These are phyloP conservation scores for Triticum dicoccoides DNA, from an alignment of 176 grass and related monocot species.

Conservation along the genomic window DNA sequence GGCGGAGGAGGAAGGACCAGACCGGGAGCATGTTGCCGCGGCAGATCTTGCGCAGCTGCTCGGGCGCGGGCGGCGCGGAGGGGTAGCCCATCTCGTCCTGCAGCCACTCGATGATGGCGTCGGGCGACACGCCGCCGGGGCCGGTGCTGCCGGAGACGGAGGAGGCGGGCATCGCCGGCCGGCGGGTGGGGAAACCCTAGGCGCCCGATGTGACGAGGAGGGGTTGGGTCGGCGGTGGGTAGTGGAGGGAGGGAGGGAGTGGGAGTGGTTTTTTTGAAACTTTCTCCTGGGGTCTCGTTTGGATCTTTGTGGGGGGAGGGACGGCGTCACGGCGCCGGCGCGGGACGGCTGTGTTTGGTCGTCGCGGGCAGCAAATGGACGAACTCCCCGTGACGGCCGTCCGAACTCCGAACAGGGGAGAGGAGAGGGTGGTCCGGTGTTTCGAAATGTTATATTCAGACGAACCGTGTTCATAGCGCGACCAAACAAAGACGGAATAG, in stretches of 20 bases:
- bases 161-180: conserved; percentile 54
- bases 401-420: background rate
- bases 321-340: conserved; percentile 9
- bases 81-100: conserved; percentile 99
- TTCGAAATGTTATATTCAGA: background rate
- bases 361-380: background rate
- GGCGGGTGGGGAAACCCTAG: conserved; percentile 33
- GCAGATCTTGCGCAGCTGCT: conserved; percentile 99
- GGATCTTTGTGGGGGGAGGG: conserved; percentile 1
- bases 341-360: conserved; percentile 23
- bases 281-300: conserved; percentile 10
- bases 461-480: too few relatives aligned
- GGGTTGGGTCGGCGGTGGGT: conserved; percentile 2
- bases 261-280: conserved; percentile 34
- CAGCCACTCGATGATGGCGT: conserved; percentile 95
- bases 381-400: background rate
- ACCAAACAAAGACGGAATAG: too few relatives aligned
- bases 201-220: conserved; percentile 21
- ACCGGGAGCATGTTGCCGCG: conserved; percentile 97
- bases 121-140: conserved; percentile 62
- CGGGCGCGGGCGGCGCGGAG: conserved; percentile 61
- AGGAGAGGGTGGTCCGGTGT: background rate
- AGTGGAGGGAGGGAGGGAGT: conserved; percentile 29
- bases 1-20: conserved; percentile 89
- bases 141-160: conserved; percentile 53